phyloP scores from a whole-genome alignment of 164 flowering plant species.

The Umbilicus rupestris region DNA sequence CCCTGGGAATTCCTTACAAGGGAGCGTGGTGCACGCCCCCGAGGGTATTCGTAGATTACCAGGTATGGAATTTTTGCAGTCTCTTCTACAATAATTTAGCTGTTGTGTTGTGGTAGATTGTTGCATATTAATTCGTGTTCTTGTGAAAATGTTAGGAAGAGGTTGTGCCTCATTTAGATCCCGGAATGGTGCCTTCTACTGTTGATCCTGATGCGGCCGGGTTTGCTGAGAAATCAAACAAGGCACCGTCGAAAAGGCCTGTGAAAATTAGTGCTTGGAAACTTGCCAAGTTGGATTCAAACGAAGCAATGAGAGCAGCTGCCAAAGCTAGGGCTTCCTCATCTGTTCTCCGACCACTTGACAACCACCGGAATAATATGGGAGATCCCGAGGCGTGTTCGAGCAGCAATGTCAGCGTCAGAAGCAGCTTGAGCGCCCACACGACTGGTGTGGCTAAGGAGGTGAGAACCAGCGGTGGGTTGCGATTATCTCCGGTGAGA shows the following conservation, averaged over 20 bases:
- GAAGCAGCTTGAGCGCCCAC: slow-evolving; percentile 74
- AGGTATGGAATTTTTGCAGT: slow-evolving; percentile 40
- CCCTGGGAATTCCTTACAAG: slow-evolving; percentile 76
- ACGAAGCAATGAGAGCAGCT: slow-evolving; percentile 80
- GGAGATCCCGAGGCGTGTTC: slow-evolving; percentile 60
- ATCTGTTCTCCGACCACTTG: slow-evolving; percentile 80
- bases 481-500: slow-evolving; percentile 28
- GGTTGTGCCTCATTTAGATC: slow-evolving; percentile 89
- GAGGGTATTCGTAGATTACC: slow-evolving; percentile 84
- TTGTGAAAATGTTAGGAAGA: slow-evolving; percentile 54
- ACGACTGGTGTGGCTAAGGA: slow-evolving; percentile 46
- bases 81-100: neutral
- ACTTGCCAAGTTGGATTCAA: slow-evolving; percentile 84
- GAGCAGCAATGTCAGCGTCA: slow-evolving; percentile 62
- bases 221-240: slow-evolving; percentile 38
- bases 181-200: slow-evolving; percentile 90
- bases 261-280: slow-evolving; percentile 91
- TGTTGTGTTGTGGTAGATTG: neutral
- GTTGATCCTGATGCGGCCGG: slow-evolving; percentile 88
- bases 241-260: slow-evolving; percentile 38
- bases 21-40: slow-evolving; percentile 99
- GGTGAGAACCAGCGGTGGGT: slow-evolving; percentile 26
- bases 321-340: slow-evolving; percentile 96
- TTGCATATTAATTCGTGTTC: neutral
- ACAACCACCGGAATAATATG: slow-evolving; percentile 35